Base-by-base conservation (phyloP, 2,329 filamentous ascomycete species). In the Chaetoscypha palmicola region DNA sequence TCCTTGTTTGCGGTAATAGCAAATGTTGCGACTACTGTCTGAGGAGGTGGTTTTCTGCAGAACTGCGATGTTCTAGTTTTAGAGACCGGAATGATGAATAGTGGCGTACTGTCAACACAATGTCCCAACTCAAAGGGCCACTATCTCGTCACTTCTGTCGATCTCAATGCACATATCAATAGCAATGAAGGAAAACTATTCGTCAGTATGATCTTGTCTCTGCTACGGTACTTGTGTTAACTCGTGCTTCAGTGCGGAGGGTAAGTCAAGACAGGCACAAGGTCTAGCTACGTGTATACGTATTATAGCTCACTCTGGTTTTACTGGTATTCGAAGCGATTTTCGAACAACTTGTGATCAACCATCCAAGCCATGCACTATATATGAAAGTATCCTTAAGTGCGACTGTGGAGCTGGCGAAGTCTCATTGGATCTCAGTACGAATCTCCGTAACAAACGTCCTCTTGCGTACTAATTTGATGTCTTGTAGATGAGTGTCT, bases 81-180 rank as follows among this genome's bases (percentile, higher is more conserved):
- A 11, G 36, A 39, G 17, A 14, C 7, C n/a, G 36, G 36, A 17
- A 7, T 28, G 19, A 12, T n/a, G 10, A 39, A 39, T 14, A 7
- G 10, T 11, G 22, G 22, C 11, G 22, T 39, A 12, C 21, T 39
- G 12, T 5, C 36, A 11, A 39, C 36, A 17, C 21, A 24, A 24
- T 39, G 36, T 28, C 21, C n/a, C 10, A 39, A 39, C 17, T 16
- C n/a, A 10, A 39, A 39, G 12, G n/a, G 22, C 2, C 36, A 39
- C 19, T 39, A n/a, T 17, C 14, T 28, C 14, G 36, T 39, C n/a
- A 39, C 36, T 17, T 39, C 36, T 16, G 17, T 39, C 22, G 36
- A 39, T 39, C 36, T 39, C 36, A 39, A 39, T 23, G 36, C 20
- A 39, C 28, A 23, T 28, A 14, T 39, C 8, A 39, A 24, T 14